These are phyloP conservation scores for Conticribra weissflogii DNA, from an alignment of 108 stramenopile species.

Conservation along the genomic window DNA sequence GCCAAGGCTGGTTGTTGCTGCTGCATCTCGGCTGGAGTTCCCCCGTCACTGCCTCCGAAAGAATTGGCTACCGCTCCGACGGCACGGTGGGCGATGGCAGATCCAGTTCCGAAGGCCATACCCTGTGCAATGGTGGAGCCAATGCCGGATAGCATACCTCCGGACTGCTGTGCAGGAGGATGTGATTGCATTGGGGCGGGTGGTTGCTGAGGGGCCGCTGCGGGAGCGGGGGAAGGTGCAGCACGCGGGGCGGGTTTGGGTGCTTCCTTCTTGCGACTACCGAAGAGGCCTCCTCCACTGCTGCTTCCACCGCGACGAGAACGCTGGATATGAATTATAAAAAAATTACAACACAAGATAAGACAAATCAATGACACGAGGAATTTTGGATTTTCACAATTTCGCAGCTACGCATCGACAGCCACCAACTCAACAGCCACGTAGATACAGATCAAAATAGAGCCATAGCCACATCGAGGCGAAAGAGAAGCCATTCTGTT, in stretches of 20 bases:
- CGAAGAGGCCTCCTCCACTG: slow-evolving; percentile 27
- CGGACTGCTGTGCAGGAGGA: slow-evolving; percentile 60
- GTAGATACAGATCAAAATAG: too few relatives aligned
- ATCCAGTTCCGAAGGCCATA: slow-evolving; percentile 97
- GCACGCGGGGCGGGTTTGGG: slow-evolving; percentile 43
- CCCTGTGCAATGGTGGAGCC: slow-evolving; percentile 97
- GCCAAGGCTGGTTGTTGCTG: slow-evolving; percentile 36
- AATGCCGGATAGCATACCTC: slow-evolving; percentile 96
- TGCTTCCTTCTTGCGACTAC: slow-evolving; percentile 20
- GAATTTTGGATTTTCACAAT: too few relatives aligned
- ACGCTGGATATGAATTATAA: not conserved
- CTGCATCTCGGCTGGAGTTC: slow-evolving; percentile 33
- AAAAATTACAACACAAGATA: not conserved
- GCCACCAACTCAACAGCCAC: too few relatives aligned
- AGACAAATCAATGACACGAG: too few relatives aligned
- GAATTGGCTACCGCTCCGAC: slow-evolving; percentile 86
- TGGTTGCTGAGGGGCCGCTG: slow-evolving; percentile 44
- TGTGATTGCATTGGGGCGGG: slow-evolving; percentile 55
- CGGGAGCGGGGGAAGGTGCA: slow-evolving; percentile 38
- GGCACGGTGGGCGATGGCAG: slow-evolving; percentile 94
- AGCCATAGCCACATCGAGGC: too few relatives aligned
- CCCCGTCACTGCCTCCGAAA: slow-evolving; percentile 60
- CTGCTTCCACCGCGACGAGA: slow-evolving; percentile 20
- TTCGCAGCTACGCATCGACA: too few relatives aligned
- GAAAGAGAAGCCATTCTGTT: too few relatives aligned